Evolutionary conservation across 2,329 filamentous ascomycete species (phyloP).

Genomic region (Trichophyton verrucosum): DNA sequence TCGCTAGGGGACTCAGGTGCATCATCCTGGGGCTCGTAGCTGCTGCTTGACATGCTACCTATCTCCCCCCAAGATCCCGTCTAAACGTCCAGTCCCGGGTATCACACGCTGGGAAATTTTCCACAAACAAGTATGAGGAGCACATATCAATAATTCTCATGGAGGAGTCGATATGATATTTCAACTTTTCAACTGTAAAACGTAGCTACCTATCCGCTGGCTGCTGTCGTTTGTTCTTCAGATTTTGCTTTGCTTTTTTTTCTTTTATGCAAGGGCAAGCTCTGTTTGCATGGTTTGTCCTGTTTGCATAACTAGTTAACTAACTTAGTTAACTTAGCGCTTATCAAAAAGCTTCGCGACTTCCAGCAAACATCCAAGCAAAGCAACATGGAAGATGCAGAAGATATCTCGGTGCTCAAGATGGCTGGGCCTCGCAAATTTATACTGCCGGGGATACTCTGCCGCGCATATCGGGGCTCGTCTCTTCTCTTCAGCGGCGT

Average conservation of each 20-base stretch:
- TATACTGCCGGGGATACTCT: not conserved
- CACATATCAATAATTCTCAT: not conserved
- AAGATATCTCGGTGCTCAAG: constrained; percentile 20
- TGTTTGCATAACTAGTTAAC: constrained; percentile 20
- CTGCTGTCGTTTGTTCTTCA: not conserved
- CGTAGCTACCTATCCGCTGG: not conserved
- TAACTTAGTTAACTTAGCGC: not conserved
- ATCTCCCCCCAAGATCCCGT: not conserved
- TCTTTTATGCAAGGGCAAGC: not conserved
- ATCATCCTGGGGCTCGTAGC: not conserved
- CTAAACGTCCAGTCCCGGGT: not conserved
- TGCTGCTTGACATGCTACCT: constrained; percentile 4
- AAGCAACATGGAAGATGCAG: constrained; percentile 17
- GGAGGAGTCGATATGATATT: not conserved
- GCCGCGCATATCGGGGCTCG: constrained; percentile 16
- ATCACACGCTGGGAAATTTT: not conserved
- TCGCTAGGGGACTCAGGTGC: not conserved
- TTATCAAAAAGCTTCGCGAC: not conserved
- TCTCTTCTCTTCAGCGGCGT: constrained; percentile 12
- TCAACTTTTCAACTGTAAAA: not conserved
- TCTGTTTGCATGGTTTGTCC: constrained; percentile 9
- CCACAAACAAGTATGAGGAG: not conserved
- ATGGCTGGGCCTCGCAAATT: not conserved
- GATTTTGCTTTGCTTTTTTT: not conserved
- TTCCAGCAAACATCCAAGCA: not conserved